phyloP scores from a whole-genome alignment of 139 green algal genomes.

The Dunaliella sp. region DNA sequence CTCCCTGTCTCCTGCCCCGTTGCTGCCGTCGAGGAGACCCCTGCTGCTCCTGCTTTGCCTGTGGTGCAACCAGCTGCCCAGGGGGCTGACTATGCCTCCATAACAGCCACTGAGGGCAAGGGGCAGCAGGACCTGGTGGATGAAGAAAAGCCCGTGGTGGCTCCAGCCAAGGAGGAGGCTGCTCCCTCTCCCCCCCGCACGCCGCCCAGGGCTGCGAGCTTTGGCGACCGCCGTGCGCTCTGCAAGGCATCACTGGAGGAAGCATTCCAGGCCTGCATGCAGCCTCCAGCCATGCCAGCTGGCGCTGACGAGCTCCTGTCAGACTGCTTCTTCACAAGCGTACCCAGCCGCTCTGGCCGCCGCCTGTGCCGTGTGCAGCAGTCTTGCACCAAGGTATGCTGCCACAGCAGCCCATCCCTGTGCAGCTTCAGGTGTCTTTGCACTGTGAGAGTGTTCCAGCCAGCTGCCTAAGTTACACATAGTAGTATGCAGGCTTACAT shows the following conservation, averaged over 20 bases:
- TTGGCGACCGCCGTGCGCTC: not conserved
- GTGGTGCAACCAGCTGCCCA: no score
- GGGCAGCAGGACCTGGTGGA: not conserved
- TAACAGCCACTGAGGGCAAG: not conserved
- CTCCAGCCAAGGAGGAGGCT: not conserved
- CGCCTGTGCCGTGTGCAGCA: not conserved
- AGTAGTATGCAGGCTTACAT: no score
- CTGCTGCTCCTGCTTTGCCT: not conserved
- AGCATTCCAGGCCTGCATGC: not conserved
- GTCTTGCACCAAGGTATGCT: not conserved
- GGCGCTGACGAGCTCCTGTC: not conserved
- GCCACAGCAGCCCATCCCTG: not conserved
- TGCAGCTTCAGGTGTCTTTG: not conserved
- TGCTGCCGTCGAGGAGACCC: not conserved
- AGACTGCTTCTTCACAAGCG: not conserved
- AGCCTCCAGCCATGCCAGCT: not conserved
- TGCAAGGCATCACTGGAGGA: not conserved
- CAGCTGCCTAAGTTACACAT: not conserved
- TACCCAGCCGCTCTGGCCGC: not conserved
- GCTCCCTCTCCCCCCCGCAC: not conserved
- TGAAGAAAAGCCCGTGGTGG: no score
- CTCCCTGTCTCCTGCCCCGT: not conserved
- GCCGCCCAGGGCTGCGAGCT: not conserved
- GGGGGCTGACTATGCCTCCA: not conserved
- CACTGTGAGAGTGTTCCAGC: not conserved